Evolutionary conservation across 257 asterid species (phyloP), one percentile per base, ranked within the genome.

Genomic region (Phtheirospermum japonicum): DNA sequence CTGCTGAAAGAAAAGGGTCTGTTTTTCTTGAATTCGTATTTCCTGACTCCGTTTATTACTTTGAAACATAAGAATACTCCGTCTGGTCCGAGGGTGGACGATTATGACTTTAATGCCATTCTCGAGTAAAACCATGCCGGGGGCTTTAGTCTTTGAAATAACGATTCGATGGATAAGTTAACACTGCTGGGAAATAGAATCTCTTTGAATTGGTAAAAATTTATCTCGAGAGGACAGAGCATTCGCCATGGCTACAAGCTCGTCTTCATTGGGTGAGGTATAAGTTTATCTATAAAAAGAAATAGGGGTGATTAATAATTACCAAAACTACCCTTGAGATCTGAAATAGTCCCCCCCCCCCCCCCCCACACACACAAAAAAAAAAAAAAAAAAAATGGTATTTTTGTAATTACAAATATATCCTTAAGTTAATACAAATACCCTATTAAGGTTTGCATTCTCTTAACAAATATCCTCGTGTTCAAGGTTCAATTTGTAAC

Each of bases 161-260:
- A 65, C 28, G 77, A 69, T 50, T 75, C 82, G 0, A 46, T 66
- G 17, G 94, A 74, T 40, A 51, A 50, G 36, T 70, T 73, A 17
- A 26, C 18, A 45, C 33, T 59, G 14, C 49, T 40, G 31, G 31
- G 42, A 49, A 55, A 23, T 23, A 23, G 28, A 23, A 23, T 76
- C 79, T 63, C 68, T 78, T 76, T 61, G 67, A 23, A 82, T 56
- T 46, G 83, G 89, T 9, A 50, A 48, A 64, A 83, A 87, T 63
- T 67, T 65, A 50, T 82, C 82, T 46, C 48, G 59, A 1, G 70
- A 43, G 30, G 91, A 80, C 2, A 92, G 64, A 9, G 91, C 84
- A 70, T 86, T 89, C 79, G 96, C 99, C 99, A 92, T 92, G 56
- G 96, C 88, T 58, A 92, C 71, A 23, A 92, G 94, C 79, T 92